Evolutionary conservation across 257 asterid genomes (phyloP).

Genomic region (Salvia miltiorrhiza): DNA sequence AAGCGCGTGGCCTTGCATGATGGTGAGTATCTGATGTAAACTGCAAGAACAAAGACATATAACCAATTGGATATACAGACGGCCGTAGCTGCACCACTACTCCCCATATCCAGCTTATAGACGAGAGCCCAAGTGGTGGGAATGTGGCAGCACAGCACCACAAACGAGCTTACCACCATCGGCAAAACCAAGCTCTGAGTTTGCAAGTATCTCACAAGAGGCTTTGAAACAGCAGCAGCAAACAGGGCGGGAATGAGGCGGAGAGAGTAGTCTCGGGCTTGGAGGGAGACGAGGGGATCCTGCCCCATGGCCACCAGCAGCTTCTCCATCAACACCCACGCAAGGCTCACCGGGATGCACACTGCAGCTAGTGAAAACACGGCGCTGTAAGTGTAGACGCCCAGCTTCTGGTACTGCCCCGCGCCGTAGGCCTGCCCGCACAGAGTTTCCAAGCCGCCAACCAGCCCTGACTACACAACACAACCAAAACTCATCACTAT

Average conservation of each 20-base stretch:
- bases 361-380: conserved; percentile 41
- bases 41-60: conserved; percentile 40
- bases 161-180: conserved; percentile 37
- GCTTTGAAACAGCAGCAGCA: conserved; percentile 47
- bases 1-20: conserved; percentile 40
- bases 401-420: conserved; percentile 44
- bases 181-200: conserved; percentile 58
- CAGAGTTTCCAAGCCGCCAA: conserved; percentile 58
- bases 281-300: conserved; percentile 43
- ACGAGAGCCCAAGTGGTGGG: conserved; percentile 49
- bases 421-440: conserved; percentile 78
- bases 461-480: conserved; percentile 46
- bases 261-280: conserved; percentile 37
- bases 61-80: conserved; percentile 51
- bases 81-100: conserved; percentile 50
- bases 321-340: conserved; percentile 50
- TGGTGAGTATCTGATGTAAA: conserved; percentile 37
- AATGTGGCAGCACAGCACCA: conserved; percentile 48
- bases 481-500: too few relatives aligned
- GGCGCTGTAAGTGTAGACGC: conserved; percentile 43
- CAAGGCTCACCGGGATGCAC: conserved; percentile 44
- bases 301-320: conserved; percentile 43
- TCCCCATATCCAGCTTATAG: conserved; percentile 35
- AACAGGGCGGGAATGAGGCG: conserved; percentile 51
- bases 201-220: conserved; percentile 54